Percentiles rank a stretch among this genome's conserved stretches.
These are phyloP conservation scores for Nothophaeocryptopus gaeumannii DNA, from an alignment of 2,329 filamentous ascomycete species.

Conservation along the genomic window DNA sequence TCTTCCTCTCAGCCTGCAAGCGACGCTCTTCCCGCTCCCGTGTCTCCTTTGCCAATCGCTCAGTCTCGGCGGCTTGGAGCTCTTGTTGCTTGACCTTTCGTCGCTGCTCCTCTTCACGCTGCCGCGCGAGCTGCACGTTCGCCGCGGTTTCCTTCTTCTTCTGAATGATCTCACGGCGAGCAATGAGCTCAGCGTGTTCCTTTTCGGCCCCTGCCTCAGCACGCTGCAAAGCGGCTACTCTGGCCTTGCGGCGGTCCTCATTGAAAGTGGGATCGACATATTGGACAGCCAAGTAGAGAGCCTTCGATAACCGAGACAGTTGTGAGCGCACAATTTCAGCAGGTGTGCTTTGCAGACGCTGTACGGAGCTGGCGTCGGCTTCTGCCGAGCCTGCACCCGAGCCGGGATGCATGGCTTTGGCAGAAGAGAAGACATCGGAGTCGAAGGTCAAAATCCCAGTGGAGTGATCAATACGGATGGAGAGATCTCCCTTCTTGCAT, in stretches of 20 bases:
- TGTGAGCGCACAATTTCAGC: slow-evolving; percentile 97
- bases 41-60: slow-evolving; percentile 87
- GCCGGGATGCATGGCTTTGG: slow-evolving; percentile 84
- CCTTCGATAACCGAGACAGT: slow-evolving; percentile 84
- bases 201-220: slow-evolving; percentile 85
- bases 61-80: slow-evolving; percentile 82
- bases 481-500: slow-evolving; percentile 98
- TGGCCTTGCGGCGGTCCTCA: slow-evolving; percentile 73
- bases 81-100: slow-evolving; percentile 85
- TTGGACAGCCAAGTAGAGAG: slow-evolving; percentile 88
- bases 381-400: slow-evolving; percentile 85
- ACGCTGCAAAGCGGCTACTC: slow-evolving; percentile 73
- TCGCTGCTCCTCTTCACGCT: slow-evolving; percentile 86
- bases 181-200: slow-evolving; percentile 81
- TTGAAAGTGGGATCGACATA: slow-evolving; percentile 92
- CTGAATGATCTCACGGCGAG: slow-evolving; percentile 85
- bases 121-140: slow-evolving; percentile 79
- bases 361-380: slow-evolving; percentile 76
- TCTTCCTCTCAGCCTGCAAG: slow-evolving; percentile 80
- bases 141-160: slow-evolving; percentile 97
- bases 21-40: slow-evolving; percentile 85
- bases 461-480: slow-evolving; percentile 93
- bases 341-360: slow-evolving; percentile 94
- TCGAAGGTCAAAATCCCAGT: slow-evolving; percentile 95
- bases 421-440: slow-evolving; percentile 95